phyloP scores from a whole-genome alignment of 78 protist species.

The Diacronema lutheri region DNA sequence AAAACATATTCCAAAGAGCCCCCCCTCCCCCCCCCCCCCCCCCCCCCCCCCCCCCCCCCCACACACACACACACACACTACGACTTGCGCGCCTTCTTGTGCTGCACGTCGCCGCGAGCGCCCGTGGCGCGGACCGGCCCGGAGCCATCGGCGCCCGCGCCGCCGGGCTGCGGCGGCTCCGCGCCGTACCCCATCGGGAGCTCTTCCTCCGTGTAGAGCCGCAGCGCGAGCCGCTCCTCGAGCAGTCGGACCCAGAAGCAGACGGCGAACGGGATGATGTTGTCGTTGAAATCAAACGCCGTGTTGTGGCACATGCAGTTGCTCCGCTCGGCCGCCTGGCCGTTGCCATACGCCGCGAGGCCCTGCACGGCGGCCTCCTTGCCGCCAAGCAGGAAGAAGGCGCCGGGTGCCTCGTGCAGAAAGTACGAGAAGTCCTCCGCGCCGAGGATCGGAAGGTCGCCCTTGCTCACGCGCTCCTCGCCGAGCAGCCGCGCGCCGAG shows the following conservation, averaged over 20 bases:
- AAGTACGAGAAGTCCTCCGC: conserved; percentile 28
- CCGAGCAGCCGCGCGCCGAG: neutral
- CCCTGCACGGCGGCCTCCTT: neutral
- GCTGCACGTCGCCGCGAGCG: too few relatives aligned
- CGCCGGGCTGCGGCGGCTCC: too few relatives aligned
- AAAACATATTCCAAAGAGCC: too few relatives aligned
- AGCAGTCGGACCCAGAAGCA: neutral
- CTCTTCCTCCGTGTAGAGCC: neutral
- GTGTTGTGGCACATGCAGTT: conserved; percentile 22
- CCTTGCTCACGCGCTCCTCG: neutral
- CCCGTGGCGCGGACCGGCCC: too few relatives aligned
- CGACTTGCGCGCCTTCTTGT: too few relatives aligned
- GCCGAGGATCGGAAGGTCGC: conserved; percentile 13
- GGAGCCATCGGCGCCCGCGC: too few relatives aligned
- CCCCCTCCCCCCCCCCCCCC: too few relatives aligned
- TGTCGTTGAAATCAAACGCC: conserved; percentile 28
- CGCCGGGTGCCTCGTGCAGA: conserved; percentile 1
- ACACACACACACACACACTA: too few relatives aligned
- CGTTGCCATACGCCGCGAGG: neutral
- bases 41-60: too few relatives aligned
- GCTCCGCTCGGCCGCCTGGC: neutral
- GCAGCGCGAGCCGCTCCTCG: neutral
- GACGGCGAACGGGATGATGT: neutral
- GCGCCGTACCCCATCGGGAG: neutral
- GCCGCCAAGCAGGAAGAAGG: conserved; percentile 24